Conservation (phyloP, 768 basidiomycete genomes). For the Psilocybe sp. region DNA sequence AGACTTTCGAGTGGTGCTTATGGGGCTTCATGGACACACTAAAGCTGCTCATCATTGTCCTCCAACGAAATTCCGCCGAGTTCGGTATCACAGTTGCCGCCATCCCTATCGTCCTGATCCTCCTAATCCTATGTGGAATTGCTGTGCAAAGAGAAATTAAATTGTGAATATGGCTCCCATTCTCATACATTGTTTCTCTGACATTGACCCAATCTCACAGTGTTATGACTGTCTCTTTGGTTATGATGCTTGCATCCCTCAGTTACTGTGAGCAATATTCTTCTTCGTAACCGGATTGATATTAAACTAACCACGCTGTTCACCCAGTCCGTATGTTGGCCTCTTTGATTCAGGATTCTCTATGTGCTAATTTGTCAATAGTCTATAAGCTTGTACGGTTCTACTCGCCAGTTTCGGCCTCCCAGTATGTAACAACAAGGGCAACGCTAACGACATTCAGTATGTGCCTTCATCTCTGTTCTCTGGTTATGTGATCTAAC, state of each 20-base stretch:
- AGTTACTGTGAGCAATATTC: constrained; percentile 64
- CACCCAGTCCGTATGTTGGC: constrained; percentile 37
- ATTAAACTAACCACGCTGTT: not conserved
- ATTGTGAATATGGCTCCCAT: constrained; percentile 44
- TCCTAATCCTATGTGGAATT: constrained; percentile 62
- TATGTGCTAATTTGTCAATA: constrained; percentile 21
- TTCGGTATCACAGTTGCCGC: constrained; percentile 82
- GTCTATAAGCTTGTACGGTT: constrained; percentile 87
- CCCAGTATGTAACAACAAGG: constrained; percentile 67
- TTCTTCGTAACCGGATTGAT: not conserved
- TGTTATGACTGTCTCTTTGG: constrained; percentile 70
- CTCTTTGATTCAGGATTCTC: not conserved
- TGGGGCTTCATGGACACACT: not conserved
- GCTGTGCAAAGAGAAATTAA: constrained; percentile 82
- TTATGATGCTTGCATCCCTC: constrained; percentile 74
- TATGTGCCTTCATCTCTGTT: constrained; percentile 27
- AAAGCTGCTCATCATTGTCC: constrained; percentile 80
- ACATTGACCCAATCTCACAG: constrained; percentile 29
- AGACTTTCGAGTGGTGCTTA: not conserved
- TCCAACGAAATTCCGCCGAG: constrained; percentile 61
- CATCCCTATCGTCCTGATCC: constrained; percentile 71
- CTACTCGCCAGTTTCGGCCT: constrained; percentile 57
- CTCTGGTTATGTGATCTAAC: not conserved
- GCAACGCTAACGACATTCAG: constrained; percentile 81
- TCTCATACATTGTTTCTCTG: not conserved